Evolutionary conservation across 441 rosid genomes (phyloP), one percentile per base, ranked within the genome.

Genomic region (Euphorbia schlechtendalii): DNA sequence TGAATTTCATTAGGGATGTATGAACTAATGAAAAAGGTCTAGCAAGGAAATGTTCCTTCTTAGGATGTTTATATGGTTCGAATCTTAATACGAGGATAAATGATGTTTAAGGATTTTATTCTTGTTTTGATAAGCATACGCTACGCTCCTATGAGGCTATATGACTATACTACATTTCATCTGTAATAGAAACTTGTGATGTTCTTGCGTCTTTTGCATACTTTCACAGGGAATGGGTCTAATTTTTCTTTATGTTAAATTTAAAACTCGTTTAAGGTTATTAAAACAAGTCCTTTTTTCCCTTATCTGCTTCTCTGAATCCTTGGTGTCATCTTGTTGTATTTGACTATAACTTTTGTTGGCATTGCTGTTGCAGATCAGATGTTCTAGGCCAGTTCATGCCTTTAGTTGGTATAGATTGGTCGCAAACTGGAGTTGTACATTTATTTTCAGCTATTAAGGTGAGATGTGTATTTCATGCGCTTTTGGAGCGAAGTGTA

Each of bases 371-470:
- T 73, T 46, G 8, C 84, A 95, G 99, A 77, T 95, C 99, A 18
- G 99, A 95, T 73, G 97, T 92, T 58, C 83, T 95, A 61, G 99
- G 99, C 53, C 99, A 95, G 80, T 89, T 95, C 77, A 95, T 95
- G 99, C 99, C 97, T 71, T 74, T 92, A 72, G 93, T 95, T 66
- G 98, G 99, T 51, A 69, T 81, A 65, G 99, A 95, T 77, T 95
- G 99, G 99, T 84, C 90, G 12, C 99, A 95, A 77, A 85, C 87
- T 24, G 99, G 98, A 3, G 99, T 95, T 67, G 81, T 97, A 38
- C 92, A 88, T 83, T 78, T 95, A 52, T 95, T 85, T 78, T 86
- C 96, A 4, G 88, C 95, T 52, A 88, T 95, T 65, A 88, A 92
- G 98, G 98, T 95, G 59, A 55, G 95, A 38, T 2, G n/a, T 15